Conservation (phyloP, 805 yeast species). For the Candida lessepsii region DNA sequence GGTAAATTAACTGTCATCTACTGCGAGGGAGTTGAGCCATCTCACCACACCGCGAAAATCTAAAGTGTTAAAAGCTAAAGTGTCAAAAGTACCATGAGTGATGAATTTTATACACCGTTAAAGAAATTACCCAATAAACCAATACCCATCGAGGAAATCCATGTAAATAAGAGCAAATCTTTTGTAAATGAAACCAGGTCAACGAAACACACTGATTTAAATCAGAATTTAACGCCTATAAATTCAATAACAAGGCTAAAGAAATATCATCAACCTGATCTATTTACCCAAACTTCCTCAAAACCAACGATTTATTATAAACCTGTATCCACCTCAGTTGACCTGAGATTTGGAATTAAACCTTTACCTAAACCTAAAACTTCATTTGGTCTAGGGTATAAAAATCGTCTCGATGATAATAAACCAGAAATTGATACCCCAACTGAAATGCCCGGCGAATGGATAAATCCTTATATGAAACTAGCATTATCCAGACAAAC, state of each 20-base stretch:
- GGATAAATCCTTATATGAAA: slow-evolving; percentile 43
- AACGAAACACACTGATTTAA: too few relatives aligned
- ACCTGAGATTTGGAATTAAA: slow-evolving; percentile 26
- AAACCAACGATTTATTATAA: slow-evolving; percentile 28
- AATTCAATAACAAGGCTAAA: slow-evolving; percentile 10
- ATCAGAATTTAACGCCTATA: too few relatives aligned
- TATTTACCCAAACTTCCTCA: slow-evolving; percentile 10
- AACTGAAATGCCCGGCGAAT: slow-evolving; percentile 23
- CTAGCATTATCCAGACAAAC: slow-evolving; percentile 46
- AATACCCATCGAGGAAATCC: slow-evolving; percentile 6
- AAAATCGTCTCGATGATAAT: neutral
- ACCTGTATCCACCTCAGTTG: slow-evolving; percentile 29
- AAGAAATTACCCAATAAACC: slow-evolving; percentile 15
- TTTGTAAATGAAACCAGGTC: too few relatives aligned
- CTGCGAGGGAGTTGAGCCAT: too few relatives aligned
- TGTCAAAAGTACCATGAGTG: neutral
- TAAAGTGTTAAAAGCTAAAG: too few relatives aligned
- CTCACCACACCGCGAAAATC: too few relatives aligned
- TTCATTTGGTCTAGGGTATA: neutral
- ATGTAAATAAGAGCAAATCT: too few relatives aligned
- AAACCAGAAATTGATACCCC: too few relatives aligned
- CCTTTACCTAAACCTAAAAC: slow-evolving; percentile 21
- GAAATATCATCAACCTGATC: slow-evolving; percentile 19
- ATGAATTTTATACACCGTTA: slow-evolving; percentile 14
- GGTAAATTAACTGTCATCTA: too few relatives aligned